A percentile compares a stretch with the other conserved stretches of the same genome.
Evolutionary conservation across 306 rosid genomes (phyloP).

Genomic region (Rubus idaeus): DNA sequence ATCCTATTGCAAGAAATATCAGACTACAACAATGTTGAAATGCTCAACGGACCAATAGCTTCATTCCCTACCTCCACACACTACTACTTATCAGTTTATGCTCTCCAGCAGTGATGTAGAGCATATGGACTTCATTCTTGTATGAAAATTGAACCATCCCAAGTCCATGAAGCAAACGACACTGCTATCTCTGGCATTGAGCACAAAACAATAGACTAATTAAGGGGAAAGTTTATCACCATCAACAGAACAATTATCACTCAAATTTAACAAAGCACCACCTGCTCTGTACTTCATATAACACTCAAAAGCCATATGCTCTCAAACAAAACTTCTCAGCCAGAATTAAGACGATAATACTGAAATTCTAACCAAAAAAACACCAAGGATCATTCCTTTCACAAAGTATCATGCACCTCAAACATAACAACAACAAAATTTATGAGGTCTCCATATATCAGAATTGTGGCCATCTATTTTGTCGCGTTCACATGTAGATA

Average conservation of each 20-base stretch:
- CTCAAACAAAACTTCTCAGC: not conserved
- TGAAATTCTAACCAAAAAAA: not conserved
- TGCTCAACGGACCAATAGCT: conserved; percentile 41
- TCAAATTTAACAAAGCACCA: conserved; percentile 1
- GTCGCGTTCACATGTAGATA: not conserved
- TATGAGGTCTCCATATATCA: not conserved
- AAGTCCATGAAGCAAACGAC: conserved; percentile 13
- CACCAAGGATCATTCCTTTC: conserved; percentile 2
- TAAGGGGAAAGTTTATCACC: not conserved
- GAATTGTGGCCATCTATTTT: not conserved
- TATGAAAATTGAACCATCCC: conserved; percentile 5
- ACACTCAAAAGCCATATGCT: not conserved
- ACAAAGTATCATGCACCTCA: not conserved
- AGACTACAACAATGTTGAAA: conserved; percentile 14
- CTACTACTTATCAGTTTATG: conserved; percentile 16
- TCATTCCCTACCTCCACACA: conserved; percentile 32
- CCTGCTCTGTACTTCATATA: not conserved
- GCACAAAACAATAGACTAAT: conserved; percentile 5
- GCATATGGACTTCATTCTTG: conserved; percentile 1
- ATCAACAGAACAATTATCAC: not conserved
- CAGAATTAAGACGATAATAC: too few relatives aligned
- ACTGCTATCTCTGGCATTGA: conserved; percentile 14
- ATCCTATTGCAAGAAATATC: conserved; percentile 18
- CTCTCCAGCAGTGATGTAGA: conserved; percentile 11
- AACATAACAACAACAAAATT: not conserved